These are phyloP conservation scores for Suaeda aralocaspica DNA, from an alignment of 148 eudicot species.

Conservation along the genomic window DNA sequence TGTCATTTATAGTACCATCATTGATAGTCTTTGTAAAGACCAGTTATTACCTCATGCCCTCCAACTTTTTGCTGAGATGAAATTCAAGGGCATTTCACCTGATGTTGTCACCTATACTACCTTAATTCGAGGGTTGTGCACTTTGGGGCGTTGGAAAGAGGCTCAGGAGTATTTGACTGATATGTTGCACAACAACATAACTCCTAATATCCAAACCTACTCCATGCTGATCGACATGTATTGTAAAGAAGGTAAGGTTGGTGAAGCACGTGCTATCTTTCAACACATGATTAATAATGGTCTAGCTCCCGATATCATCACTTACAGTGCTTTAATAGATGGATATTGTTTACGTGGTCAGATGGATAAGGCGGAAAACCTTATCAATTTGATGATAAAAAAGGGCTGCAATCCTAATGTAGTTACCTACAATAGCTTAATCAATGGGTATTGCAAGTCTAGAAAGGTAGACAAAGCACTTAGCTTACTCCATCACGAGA, in stretches of 20 bases:
- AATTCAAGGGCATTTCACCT: constrained; percentile 10
- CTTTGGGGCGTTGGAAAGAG: constrained; percentile 13
- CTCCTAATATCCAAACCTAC: constrained; percentile 1
- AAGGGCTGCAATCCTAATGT: not conserved
- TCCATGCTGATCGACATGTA: constrained; percentile 16
- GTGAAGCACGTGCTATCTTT: constrained; percentile 9
- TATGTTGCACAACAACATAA: constrained; percentile 6
- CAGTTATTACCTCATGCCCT: constrained; percentile 5
- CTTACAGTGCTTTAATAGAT: constrained; percentile 17
- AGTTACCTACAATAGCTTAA: constrained; percentile 10
- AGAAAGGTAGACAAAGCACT: constrained; percentile 16
- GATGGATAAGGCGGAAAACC: constrained; percentile 14
- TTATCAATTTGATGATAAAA: constrained; percentile 15
- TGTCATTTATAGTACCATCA: constrained; percentile 15
- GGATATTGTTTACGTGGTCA: constrained; percentile 24
- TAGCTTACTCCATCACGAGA: not conserved
- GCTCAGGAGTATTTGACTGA: not conserved
- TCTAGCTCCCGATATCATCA: not conserved
- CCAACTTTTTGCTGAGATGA: constrained; percentile 17
- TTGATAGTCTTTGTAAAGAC: constrained; percentile 19
- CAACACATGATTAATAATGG: constrained; percentile 2
- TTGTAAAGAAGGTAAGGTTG: constrained; percentile 14
- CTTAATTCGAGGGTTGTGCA: not conserved
- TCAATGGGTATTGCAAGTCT: constrained; percentile 18
- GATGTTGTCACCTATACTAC: constrained; percentile 1